phyloP scores from a whole-genome alignment of 1,284 basidiomycete genomes.

The Boletus sp. region DNA sequence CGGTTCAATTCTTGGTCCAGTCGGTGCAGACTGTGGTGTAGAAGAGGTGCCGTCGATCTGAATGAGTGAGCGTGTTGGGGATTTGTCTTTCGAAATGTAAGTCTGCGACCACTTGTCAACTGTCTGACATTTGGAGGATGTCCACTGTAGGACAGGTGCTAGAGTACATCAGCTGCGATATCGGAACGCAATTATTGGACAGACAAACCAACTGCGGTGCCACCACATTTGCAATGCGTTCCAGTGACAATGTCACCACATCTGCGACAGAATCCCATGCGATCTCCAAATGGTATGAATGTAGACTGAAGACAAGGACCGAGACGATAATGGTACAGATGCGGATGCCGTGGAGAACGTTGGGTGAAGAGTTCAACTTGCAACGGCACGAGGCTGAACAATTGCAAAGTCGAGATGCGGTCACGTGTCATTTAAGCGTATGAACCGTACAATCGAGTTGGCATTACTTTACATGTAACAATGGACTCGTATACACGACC shows the following conservation, averaged over 20 bases:
- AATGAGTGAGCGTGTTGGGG: conserved; percentile 32
- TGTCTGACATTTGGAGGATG: conserved; percentile 38
- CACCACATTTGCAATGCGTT: conserved; percentile 71
- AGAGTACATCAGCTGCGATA: conserved; percentile 17
- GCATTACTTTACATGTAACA: no score
- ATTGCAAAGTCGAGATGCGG: conserved; percentile 1
- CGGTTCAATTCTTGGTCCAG: conserved; percentile 5
- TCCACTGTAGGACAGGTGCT: conserved; percentile 71
- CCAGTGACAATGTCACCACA: conserved; percentile 75
- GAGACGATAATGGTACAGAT: background rate
- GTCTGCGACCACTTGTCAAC: conserved; percentile 75
- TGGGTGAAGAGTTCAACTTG: conserved; percentile 7
- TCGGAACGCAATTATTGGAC: conserved; percentile 5
- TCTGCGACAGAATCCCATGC: conserved; percentile 76
- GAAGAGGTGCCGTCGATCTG: conserved; percentile 19
- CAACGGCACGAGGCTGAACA: conserved; percentile 9
- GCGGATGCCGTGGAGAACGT: background rate
- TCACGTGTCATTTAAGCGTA: conserved; percentile 23
- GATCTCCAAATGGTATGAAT: background rate
- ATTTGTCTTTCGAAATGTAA: conserved; percentile 55
- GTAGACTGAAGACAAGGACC: background rate
- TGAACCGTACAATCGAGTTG: background rate
- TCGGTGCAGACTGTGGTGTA: conserved; percentile 12
- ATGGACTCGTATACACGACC: background rate
- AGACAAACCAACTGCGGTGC: conserved; percentile 65